Percentiles rank a stretch among this genome's conserved stretches.
These are phyloP conservation scores for Neonectria faginata DNA, from an alignment of 2,329 filamentous ascomycete species.

Conservation along the genomic window DNA sequence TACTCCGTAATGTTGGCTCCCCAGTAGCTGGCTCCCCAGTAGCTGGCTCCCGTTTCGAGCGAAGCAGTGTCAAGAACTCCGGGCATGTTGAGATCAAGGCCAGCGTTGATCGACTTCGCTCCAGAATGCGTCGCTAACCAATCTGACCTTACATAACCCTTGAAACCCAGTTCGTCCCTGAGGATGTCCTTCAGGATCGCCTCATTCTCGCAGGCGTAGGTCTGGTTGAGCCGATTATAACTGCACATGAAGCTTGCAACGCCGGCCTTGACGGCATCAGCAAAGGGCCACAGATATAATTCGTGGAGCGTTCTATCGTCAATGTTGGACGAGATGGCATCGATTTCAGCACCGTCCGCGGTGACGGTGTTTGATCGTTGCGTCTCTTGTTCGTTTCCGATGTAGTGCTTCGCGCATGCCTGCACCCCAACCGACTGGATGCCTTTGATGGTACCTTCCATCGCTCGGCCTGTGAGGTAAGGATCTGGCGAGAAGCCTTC, in stretches of 20 bases:
- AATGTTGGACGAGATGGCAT: slow-evolving; percentile 55
- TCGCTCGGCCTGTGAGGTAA: slow-evolving; percentile 68
- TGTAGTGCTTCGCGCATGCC: slow-evolving; percentile 50
- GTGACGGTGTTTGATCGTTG: slow-evolving; percentile 37
- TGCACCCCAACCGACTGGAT: slow-evolving; percentile 49
- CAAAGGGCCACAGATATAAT: slow-evolving; percentile 47
- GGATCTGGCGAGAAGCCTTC: slow-evolving; percentile 72
- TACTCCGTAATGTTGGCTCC: slow-evolving; percentile 57
- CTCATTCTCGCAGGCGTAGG: slow-evolving; percentile 62
- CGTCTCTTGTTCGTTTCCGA: slow-evolving; percentile 49
- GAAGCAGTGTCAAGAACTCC: slow-evolving; percentile 46
- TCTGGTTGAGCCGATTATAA: slow-evolving; percentile 59
- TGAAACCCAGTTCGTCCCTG: slow-evolving; percentile 62
- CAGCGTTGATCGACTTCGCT: slow-evolving; percentile 56
- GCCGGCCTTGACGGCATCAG: slow-evolving; percentile 44
- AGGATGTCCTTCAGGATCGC: slow-evolving; percentile 60
- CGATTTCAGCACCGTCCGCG: slow-evolving; percentile 35
- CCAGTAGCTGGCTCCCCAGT: slow-evolving; percentile 58
- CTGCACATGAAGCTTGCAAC: slow-evolving; percentile 56
- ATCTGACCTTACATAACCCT: slow-evolving; percentile 59
- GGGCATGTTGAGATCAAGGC: slow-evolving; percentile 64
- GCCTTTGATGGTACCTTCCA: slow-evolving; percentile 46
- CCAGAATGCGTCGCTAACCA: slow-evolving; percentile 56
- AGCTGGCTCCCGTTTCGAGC: slow-evolving; percentile 50
- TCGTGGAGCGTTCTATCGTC: slow-evolving; percentile 70